Percentiles rank a stretch among this genome's conserved stretches.
These are phyloP conservation scores for Trypanosoma cruzi DNA, from an alignment of 208 protist species.

Conservation along the genomic window DNA sequence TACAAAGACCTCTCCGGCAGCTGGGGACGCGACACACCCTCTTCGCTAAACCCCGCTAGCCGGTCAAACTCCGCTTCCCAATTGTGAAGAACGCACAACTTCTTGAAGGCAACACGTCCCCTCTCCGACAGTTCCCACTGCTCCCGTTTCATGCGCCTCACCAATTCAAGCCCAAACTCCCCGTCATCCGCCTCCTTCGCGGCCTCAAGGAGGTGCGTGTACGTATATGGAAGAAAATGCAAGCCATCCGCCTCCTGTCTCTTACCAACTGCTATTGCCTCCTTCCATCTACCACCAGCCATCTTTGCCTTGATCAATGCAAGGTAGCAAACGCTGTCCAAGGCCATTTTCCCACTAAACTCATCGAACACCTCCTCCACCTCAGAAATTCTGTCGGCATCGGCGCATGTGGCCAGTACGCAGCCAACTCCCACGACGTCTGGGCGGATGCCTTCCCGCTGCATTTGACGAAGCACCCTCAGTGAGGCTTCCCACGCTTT, in stretches of 20 bases:
- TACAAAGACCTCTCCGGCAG: neutral
- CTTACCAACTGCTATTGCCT: slow-evolving; percentile 50
- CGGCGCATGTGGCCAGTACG: slow-evolving; percentile 61
- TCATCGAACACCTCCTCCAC: slow-evolving; percentile 59
- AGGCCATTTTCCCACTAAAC: slow-evolving; percentile 57
- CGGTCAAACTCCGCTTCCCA: slow-evolving; percentile 27
- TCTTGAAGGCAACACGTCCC: slow-evolving; percentile 32
- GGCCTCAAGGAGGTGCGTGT: slow-evolving; percentile 62
- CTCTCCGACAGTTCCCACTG: slow-evolving; percentile 48
- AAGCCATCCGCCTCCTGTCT: slow-evolving; percentile 54
- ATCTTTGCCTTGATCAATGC: slow-evolving; percentile 61
- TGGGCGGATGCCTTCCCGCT: slow-evolving; percentile 60
- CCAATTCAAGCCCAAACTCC: slow-evolving; percentile 51
- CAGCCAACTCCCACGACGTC: slow-evolving; percentile 75
- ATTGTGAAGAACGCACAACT: slow-evolving; percentile 32
- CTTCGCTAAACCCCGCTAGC: slow-evolving; percentile 9
- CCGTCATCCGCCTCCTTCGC: slow-evolving; percentile 43
- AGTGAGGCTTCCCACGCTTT: slow-evolving; percentile 72
- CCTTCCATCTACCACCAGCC: slow-evolving; percentile 35
- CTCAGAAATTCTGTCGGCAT: slow-evolving; percentile 35
- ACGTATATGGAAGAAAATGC: slow-evolving; percentile 76
- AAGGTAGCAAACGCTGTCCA: slow-evolving; percentile 83
- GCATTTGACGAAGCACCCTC: slow-evolving; percentile 58
- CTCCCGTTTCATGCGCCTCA: slow-evolving; percentile 58
- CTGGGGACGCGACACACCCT: slow-evolving; percentile 4